phyloP scores from a whole-genome alignment of 2,329 filamentous ascomycete genomes.

The Fusarium staphyleae region DNA sequence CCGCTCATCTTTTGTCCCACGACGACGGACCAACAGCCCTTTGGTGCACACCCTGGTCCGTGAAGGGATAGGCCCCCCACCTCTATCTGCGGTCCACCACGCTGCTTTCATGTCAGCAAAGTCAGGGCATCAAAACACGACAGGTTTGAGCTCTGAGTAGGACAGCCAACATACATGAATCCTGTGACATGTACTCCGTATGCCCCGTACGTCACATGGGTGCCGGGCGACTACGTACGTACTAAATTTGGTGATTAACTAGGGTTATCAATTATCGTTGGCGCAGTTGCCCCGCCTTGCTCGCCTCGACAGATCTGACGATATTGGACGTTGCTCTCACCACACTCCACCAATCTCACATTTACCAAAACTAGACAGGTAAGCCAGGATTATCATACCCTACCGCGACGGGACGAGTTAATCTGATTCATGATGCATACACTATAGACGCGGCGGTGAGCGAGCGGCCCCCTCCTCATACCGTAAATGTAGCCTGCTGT shows the following conservation, averaged over 20 bases:
- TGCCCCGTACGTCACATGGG: conserved; percentile 12
- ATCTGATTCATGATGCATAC: conserved; percentile 22
- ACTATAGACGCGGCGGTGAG: conserved; percentile 25
- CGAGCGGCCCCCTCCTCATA: neutral
- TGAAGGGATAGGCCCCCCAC: neutral
- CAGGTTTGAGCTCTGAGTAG: conserved; percentile 15
- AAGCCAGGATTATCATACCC: neutral
- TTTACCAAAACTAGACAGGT: too few relatives aligned
- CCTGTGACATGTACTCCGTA: conserved; percentile 9
- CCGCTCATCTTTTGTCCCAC: conserved; percentile 25
- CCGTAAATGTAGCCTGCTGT: conserved; percentile 12
- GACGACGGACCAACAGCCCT: conserved; percentile 35
- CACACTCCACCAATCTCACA: too few relatives aligned
- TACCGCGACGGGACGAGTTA: conserved; percentile 1
- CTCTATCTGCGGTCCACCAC: conserved; percentile 18
- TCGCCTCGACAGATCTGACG: too few relatives aligned
- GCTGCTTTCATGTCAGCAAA: conserved; percentile 20
- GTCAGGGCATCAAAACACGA: conserved; percentile 31
- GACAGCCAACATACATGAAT: conserved; percentile 27
- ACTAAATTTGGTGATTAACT: neutral
- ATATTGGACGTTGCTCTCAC: too few relatives aligned
- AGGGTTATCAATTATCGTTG: neutral
- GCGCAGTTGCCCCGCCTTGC: neutral
- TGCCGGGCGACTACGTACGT: neutral
- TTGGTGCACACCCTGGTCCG: conserved; percentile 9